Evolutionary conservation across 2,329 filamentous ascomycete genomes (phyloP).

Genomic region (Sporothrix variecibatus): DNA sequence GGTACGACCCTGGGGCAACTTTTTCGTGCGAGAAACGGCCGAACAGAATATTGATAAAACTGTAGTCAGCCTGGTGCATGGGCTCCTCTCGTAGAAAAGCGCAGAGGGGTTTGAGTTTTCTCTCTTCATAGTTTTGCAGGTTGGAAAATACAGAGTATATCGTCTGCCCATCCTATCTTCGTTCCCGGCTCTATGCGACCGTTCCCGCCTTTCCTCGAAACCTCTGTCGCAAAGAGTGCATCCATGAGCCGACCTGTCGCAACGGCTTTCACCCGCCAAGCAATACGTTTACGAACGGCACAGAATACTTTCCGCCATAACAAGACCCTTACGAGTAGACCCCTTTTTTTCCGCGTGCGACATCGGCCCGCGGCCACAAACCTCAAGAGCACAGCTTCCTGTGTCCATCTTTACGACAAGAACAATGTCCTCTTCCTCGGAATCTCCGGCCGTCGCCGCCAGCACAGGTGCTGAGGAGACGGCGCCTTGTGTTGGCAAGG

Average conservation of each 20-base stretch:
- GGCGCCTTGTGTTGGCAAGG: neutral
- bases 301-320: neutral
- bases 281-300: neutral
- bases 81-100: neutral
- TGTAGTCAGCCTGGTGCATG: neutral
- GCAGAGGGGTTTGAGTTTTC: neutral
- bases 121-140: neutral
- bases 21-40: conserved; percentile 11
- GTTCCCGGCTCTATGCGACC: conserved; percentile 11
- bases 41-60: conserved; percentile 9
- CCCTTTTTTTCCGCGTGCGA: neutral
- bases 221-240: neutral
- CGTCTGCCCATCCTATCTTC: neutral
- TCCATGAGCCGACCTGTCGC: conserved; percentile 9
- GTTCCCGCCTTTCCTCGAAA: neutral
- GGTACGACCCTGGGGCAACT: neutral
- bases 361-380: neutral
- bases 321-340: neutral
- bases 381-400: neutral
- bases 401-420: neutral
- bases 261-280: conserved; percentile 2
- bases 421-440: neutral
- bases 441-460: neutral
- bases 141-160: neutral
- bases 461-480: neutral